Evolutionary conservation across 805 yeast genomes (phyloP), one percentile per base, ranked within the genome.

Genomic region (Dipodascus geniculatus): DNA sequence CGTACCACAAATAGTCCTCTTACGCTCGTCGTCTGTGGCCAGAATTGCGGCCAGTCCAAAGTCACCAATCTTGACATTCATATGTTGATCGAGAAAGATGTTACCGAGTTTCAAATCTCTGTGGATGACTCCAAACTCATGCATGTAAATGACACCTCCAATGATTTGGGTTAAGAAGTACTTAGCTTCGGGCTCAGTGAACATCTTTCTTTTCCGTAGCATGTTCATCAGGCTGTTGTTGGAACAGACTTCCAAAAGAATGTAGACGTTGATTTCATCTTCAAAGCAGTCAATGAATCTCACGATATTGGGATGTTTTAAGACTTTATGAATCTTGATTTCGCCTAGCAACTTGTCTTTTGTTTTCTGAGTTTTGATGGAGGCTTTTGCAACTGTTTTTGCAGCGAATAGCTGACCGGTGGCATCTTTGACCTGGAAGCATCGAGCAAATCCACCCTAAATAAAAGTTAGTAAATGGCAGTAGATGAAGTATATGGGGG

Each of bases 41-140:
- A 93, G 76, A n/a, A 87, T 85, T 0, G 97, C 89, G n/a, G 99
- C 99, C 56, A 93, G 77, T 31, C 99, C 99, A 71, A 93, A 93
- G 69, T 93, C 99, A 58, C 99, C 99, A 57, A 93, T 85, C 68
- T 93, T 93, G 64, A 91, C 77, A 68, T 89, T 87, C 96, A 91
- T 93, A 49, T 87, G 78, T 8, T 88, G 86, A 67, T 93, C 99
- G 61, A 93, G 84, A 69, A 93, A 91, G 59, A 93, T 88, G 68
- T 93, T 93, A 24, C 99, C 99, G 54, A 95, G 79, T 71, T 93
- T 93, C 67, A 93, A 77, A 69, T 93, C 99, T 70, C 99, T 79
- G 71, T 93, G 99, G 58, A 93, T 86, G 14, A 93, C 96, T 65
- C 95, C 78, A 69, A 95, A 80, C 49, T 85, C 77, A 66, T 93